A percentile compares a stretch with the other conserved stretches of the same genome.
Conservation (phyloP, 2,329 filamentous ascomycete genomes). For the Xylariales sp. region DNA sequence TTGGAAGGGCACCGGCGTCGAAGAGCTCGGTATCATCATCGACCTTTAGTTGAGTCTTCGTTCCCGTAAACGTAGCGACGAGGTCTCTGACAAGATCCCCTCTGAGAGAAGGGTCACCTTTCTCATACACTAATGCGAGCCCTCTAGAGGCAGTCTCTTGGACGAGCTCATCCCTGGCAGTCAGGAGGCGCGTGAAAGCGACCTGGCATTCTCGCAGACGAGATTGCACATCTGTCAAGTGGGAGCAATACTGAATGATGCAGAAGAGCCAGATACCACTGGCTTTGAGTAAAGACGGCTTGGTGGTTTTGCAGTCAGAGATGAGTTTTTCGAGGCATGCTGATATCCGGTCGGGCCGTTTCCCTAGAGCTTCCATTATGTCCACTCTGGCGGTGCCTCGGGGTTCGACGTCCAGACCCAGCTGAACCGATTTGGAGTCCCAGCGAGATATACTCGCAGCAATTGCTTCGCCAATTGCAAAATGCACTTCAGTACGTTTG, state of each 20-base stretch:
- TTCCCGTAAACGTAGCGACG: constrained; percentile 82
- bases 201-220: constrained; percentile 74
- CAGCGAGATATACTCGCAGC: constrained; percentile 74
- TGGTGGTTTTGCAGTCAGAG: constrained; percentile 73
- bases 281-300: constrained; percentile 84
- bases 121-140: constrained; percentile 88
- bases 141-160: constrained; percentile 93
- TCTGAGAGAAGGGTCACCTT: constrained; percentile 75
- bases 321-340: constrained; percentile 68
- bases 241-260: constrained; percentile 83
- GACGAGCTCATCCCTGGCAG: constrained; percentile 86
- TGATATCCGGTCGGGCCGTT: constrained; percentile 38
- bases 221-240: constrained; percentile 67
- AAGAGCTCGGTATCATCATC: constrained; percentile 90
- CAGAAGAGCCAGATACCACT: constrained; percentile 95
- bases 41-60: constrained; percentile 71
- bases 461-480: constrained; percentile 84
- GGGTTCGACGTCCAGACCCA: constrained; percentile 70
- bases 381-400: constrained; percentile 28
- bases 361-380: constrained; percentile 26
- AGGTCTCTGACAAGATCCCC: constrained; percentile 82
- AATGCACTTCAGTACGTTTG: constrained; percentile 81
- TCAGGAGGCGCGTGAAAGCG: constrained; percentile 82
- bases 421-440: constrained; percentile 73
- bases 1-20: constrained; percentile 83